Base-by-base conservation (phyloP, 495 filamentous ascomycete genomes). In the Tuber umbilicatum region DNA sequence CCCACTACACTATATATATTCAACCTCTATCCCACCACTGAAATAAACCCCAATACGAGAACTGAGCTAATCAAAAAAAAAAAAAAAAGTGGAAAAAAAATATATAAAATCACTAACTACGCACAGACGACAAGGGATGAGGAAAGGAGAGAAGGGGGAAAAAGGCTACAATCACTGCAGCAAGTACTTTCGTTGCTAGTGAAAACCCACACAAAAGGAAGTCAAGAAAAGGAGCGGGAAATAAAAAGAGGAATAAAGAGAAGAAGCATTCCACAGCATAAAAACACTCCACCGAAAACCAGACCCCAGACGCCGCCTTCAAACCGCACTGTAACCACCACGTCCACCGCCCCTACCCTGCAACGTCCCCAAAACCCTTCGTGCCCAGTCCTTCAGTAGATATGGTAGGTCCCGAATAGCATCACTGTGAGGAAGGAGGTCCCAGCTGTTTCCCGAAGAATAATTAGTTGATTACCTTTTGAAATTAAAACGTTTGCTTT, bases 241-340 rank as follows among this genome's bases (percentile, higher is more conserved):
- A 16, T 17, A 35, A 64, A 64, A 35, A 64, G 55, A 1, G 16
- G 12, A 64, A 64, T 5, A 31, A 35, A 64, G 55, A 64, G 14
- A 35, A 35, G 31, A 35, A 27, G 55, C 55, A 64, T 64, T 64
- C 27, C 55, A 64, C 14, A 2, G 27, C 27, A 64, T 14, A 64
- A 64, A 35, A 64, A 31, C 14, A 64, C 55, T 19, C 27, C 55
- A 64, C 31, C 16, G 55, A 64, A 64, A 64, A 64, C 55, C 12
- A 64, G 14, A 17, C 55, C 27, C 55, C 55, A 35, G 27, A 35
- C 27, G 55, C 55, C 55, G 14, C 55, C 55, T 31, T 64, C 86
- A 99, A 73, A 99, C 94, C 43, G 94, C 95, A 81, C 93, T 96
- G 84, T 99, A 99, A 1, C 94, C 95, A 16, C 94, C 94, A 79